Evolutionary conservation across 371 early-diverging fungal genomes (phyloP).

Genomic region (Entomophthora muscae): DNA sequence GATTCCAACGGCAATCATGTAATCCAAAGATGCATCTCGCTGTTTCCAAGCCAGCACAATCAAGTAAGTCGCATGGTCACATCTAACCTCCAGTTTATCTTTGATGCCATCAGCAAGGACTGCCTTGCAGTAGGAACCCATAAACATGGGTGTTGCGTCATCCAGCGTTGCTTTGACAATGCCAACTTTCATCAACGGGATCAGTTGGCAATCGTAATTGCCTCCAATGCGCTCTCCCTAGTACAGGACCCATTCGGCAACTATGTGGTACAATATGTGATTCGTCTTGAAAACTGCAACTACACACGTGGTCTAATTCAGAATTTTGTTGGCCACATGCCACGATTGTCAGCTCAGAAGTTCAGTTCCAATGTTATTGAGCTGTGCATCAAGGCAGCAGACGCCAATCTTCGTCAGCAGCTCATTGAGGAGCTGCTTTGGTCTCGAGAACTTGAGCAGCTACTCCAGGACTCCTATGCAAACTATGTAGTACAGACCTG

Average conservation of each 20-base stretch:
- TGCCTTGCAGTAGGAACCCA: slow-evolving; percentile 83
- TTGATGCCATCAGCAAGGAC: slow-evolving; percentile 68
- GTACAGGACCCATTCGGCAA: slow-evolving; percentile 95
- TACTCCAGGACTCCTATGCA: slow-evolving; percentile 71
- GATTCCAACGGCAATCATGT: slow-evolving; percentile 98
- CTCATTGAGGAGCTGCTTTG: slow-evolving; percentile 58
- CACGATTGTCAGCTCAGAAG: slow-evolving; percentile 66
- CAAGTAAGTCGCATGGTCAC: slow-evolving; percentile 15
- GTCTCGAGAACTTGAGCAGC: slow-evolving; percentile 39
- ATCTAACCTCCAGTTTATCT: slow-evolving; percentile 43
- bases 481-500: slow-evolving; percentile 88
- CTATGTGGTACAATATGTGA: slow-evolving; percentile 94
- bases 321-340: slow-evolving; percentile 60
- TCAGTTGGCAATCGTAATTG: slow-evolving; percentile 60
- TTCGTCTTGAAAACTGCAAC: slow-evolving; percentile 51
- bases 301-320: slow-evolving; percentile 51
- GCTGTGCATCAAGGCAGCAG: slow-evolving; percentile 75
- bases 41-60: slow-evolving; percentile 45
- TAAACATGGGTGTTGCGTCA: slow-evolving; percentile 93
- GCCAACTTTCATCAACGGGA: slow-evolving; percentile 45
- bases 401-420: slow-evolving; percentile 37
- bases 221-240: slow-evolving; percentile 49
- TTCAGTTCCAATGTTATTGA: slow-evolving; percentile 88
- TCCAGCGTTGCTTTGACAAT: slow-evolving; percentile 91
- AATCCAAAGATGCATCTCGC: slow-evolving; percentile 87